Evolutionary conservation across 169 alveolate species (phyloP).

Genomic region (Cryptosporidium ryanae): DNA sequence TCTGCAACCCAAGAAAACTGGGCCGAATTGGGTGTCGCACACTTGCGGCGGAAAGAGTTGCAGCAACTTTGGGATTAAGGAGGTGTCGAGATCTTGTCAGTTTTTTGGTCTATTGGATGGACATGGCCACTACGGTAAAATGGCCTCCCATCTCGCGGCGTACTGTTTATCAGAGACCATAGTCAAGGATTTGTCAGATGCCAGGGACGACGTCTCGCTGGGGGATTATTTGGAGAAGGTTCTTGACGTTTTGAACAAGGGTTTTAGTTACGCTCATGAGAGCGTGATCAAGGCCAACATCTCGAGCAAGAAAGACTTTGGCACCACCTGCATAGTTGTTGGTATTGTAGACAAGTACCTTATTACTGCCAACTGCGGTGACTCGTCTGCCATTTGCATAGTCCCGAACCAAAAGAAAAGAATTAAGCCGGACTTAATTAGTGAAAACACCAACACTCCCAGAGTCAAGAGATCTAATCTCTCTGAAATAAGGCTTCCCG

Average conservation of each 20-base stretch:
- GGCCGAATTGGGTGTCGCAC: conserved; percentile 48
- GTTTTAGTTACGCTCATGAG: conserved; percentile 51
- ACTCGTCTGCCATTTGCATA: conserved; percentile 65
- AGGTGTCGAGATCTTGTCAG: not conserved
- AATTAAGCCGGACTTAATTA: not conserved
- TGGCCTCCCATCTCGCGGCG: conserved; percentile 55
- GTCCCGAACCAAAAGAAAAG: not conserved
- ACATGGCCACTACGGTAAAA: conserved; percentile 64
- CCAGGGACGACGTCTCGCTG: not conserved
- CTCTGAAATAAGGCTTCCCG: conserved; percentile 11
- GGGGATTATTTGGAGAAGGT: conserved; percentile 21
- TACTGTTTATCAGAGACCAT: conserved; percentile 33
- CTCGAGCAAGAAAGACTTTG: conserved; percentile 45
- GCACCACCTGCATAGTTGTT: conserved; percentile 59
- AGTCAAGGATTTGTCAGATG: not conserved
- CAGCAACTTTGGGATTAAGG: not conserved
- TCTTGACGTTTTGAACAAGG: conserved; percentile 22
- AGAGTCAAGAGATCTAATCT: not conserved
- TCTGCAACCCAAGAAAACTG: conserved; percentile 16
- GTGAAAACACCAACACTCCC: not conserved
- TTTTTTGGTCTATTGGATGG: conserved; percentile 60
- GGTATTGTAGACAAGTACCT: conserved; percentile 45
- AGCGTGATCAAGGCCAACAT: conserved; percentile 49
- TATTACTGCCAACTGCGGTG: conserved; percentile 59
- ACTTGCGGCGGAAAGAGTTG: conserved; percentile 15